A percentile compares a stretch with the other conserved stretches of the same genome.
phyloP scores from a whole-genome alignment of 371 early-diverging fungal genomes.

The Apophysomyces ossiformis region DNA sequence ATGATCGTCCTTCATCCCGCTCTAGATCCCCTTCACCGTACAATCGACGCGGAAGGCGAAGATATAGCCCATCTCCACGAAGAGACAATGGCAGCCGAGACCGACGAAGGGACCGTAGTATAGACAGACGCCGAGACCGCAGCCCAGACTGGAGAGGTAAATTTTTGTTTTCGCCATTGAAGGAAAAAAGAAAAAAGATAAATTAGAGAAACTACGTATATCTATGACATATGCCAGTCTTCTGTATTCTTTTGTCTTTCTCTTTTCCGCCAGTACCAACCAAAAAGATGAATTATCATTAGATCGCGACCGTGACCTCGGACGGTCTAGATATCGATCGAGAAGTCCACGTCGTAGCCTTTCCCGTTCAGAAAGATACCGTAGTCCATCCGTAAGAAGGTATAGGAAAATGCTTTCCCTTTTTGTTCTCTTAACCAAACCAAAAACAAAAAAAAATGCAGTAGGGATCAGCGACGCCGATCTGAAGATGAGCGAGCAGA shows the following conservation, averaged over 20 bases:
- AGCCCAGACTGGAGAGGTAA: slow-evolving; percentile 14
- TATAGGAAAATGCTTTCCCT: not conserved
- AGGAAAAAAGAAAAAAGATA: not conserved
- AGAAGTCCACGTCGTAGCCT: slow-evolving; percentile 8
- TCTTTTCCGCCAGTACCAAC: not conserved
- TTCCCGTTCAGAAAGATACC: slow-evolving; percentile 11
- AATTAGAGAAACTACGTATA: not conserved
- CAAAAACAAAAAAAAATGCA: not conserved
- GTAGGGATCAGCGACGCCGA: slow-evolving; percentile 15
- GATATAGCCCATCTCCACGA: slow-evolving; percentile 18
- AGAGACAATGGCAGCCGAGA: slow-evolving; percentile 12
- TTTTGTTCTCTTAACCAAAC: no score
- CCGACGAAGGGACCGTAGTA: slow-evolving; percentile 18
- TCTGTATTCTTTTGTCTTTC: no score
- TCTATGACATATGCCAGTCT: not conserved
- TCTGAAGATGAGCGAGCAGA: slow-evolving; percentile 8
- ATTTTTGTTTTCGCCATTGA: not conserved
- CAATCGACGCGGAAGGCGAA: slow-evolving; percentile 18
- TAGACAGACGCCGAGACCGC: slow-evolving; percentile 12
- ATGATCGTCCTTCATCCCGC: slow-evolving; percentile 38
- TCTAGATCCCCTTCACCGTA: slow-evolving; percentile 34
- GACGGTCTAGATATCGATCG: slow-evolving; percentile 12
- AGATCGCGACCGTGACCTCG: slow-evolving; percentile 16
- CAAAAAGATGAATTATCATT: not conserved
- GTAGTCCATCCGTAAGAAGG: slow-evolving; percentile 14